Base-by-base conservation (phyloP, 2,329 filamentous ascomycete species). In the Trichoderma harzianum region DNA sequence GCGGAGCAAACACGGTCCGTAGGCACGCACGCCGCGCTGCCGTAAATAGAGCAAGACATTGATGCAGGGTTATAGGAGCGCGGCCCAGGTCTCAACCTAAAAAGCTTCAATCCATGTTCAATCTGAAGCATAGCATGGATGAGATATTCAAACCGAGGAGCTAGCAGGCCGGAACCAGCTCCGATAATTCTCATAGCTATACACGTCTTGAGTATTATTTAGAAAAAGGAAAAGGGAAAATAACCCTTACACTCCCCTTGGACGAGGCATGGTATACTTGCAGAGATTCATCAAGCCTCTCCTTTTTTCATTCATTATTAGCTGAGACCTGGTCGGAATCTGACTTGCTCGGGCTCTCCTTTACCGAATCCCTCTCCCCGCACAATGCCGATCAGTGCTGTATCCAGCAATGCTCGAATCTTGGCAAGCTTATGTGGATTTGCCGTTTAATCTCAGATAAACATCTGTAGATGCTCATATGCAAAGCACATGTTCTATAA, bases 21-120 rank as follows among this genome's bases (percentile, higher is more conserved):
- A 32, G 62, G 63, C 69, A 57, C 43, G 47, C 51, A 36, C 10
- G 16, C 32, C 26, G 16, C 16, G 43, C 6, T 39, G 32, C 39
- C 28, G 26, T 58, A 69, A 69, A 57, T 72, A 63, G 58, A 69
- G 57, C 70, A 69, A 72, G 28, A 69, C 57, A 70, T 26, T 26
- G 26, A 26, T 47, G 18, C 65, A 62, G 28, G 32, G 62, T 7
- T 12, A 34, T 18, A 26, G 30, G 11, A 34, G 12, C 32, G 16
- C 26, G 26, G n/a, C 64, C 26, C 34, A 55, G 43, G 60, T 68
- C 62, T 68, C 39, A 21, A 61, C 66, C n/a, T 24, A 16, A 30
- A 68, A 14, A 6, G 47, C 47, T 53, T 53, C 43, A 47, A 21
- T 21, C 47, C 43, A 51, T 21, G n/a, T 43, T n/a, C 39, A 43